Evolutionary conservation across 2,329 filamentous ascomycete species (phyloP).

Genomic region (Neonectria hederae): DNA sequence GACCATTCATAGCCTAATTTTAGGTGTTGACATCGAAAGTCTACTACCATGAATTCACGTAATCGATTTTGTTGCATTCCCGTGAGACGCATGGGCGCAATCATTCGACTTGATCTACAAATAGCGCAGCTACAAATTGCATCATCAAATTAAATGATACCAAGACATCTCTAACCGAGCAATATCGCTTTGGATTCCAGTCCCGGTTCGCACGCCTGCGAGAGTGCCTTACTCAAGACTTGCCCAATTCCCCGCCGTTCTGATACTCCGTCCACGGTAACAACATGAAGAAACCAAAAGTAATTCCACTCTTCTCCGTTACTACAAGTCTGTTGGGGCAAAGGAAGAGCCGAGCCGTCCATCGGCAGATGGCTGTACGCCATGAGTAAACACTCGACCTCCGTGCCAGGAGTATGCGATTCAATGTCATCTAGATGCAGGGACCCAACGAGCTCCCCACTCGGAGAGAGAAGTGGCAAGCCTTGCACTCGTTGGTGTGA

Average conservation of each 20-base stretch:
- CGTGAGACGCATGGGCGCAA: too few species aligned
- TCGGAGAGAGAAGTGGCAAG: neutral
- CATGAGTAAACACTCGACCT: constrained; percentile 19
- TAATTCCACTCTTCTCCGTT: neutral
- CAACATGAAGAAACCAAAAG: constrained; percentile 15
- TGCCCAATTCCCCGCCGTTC: constrained; percentile 16
- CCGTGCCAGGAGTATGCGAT: neutral
- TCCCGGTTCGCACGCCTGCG: neutral
- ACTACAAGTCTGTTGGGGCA: neutral
- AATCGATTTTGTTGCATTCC: too few species aligned
- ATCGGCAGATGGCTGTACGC: constrained; percentile 13
- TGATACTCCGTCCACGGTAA: constrained; percentile 1
- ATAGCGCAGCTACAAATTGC: too few species aligned
- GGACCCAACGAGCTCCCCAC: constrained; percentile 10
- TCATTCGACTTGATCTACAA: too few species aligned
- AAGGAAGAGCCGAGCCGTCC: neutral
- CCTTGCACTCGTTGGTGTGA: neutral
- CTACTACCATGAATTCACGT: too few species aligned
- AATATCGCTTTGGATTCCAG: neutral
- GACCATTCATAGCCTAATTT: too few species aligned
- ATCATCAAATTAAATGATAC: too few species aligned
- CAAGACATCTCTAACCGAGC: neutral
- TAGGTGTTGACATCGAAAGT: too few species aligned
- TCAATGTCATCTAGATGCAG: constrained; percentile 11
- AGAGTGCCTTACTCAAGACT: constrained; percentile 5